These are phyloP conservation scores for Atalantia buxifolia DNA, from an alignment of 345 rosid species.

Conservation along the genomic window DNA sequence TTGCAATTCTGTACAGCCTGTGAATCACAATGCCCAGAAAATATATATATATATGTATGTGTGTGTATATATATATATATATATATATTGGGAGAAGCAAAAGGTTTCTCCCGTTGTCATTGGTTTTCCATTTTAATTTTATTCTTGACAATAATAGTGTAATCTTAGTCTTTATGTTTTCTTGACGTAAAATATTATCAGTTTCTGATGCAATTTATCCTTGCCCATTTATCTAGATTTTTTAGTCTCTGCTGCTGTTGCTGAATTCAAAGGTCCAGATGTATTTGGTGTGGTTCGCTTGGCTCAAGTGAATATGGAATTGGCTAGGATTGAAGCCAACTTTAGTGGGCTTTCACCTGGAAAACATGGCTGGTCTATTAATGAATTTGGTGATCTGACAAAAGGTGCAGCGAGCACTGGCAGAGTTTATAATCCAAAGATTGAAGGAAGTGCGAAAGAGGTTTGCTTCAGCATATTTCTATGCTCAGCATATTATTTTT, in stretches of 20 bases:
- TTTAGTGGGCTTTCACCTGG: constrained; percentile 82
- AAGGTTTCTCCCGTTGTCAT: background rate
- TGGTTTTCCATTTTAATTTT: background rate
- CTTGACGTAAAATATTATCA: background rate
- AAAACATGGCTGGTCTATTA: constrained; percentile 82
- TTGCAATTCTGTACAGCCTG: background rate
- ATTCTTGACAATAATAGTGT: background rate
- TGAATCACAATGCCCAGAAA: background rate
- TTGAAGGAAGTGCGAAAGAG: constrained; percentile 40
- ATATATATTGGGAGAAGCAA: too few species aligned
- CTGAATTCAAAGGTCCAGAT: constrained; percentile 89
- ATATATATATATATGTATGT: background rate
- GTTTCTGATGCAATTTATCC: constrained; percentile 3
- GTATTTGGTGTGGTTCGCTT: constrained; percentile 86
- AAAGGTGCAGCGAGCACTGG: constrained; percentile 89
- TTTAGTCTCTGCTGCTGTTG: constrained; percentile 85
- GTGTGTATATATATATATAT: too few species aligned
- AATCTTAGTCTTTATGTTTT: background rate
- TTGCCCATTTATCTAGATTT: constrained; percentile 49
- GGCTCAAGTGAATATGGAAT: constrained; percentile 89
- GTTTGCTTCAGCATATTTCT: constrained; percentile 29
- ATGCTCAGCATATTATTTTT: background rate
- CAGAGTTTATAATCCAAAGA: constrained; percentile 53
- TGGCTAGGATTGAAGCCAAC: constrained; percentile 83
- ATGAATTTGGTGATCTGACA: constrained; percentile 92